A percentile compares a stretch with the other conserved stretches of the same genome.
phyloP scores from a whole-genome alignment of 2,329 filamentous ascomycete genomes.

The Cercospora brassicicola region DNA sequence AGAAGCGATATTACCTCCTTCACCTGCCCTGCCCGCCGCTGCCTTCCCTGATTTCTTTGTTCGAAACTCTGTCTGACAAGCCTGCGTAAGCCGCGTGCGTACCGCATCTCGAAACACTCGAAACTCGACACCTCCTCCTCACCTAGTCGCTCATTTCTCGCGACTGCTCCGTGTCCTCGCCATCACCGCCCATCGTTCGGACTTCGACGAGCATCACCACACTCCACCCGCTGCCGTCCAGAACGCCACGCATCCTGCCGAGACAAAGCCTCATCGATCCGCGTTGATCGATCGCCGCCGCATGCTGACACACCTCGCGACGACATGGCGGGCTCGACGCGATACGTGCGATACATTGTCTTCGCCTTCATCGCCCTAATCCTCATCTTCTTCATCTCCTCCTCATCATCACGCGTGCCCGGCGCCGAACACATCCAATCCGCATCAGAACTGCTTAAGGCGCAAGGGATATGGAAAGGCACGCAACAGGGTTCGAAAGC shows the following conservation, averaged over 20 bases:
- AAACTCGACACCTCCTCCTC: not conserved
- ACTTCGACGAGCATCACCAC: not conserved
- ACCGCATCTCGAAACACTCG: not conserved
- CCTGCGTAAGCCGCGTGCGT: not conserved
- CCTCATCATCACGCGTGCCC: slow-evolving; percentile 49
- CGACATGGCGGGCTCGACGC: slow-evolving; percentile 67
- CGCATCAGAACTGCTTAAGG: slow-evolving; percentile 40
- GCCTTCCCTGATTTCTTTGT: not conserved
- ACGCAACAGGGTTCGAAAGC: slow-evolving; percentile 13
- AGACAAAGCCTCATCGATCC: not conserved
- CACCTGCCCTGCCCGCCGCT: not conserved
- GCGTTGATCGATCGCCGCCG: not conserved
- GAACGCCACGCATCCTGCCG: not conserved
- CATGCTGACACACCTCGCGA: slow-evolving; percentile 10
- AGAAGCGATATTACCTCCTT: not conserved
- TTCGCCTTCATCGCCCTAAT: slow-evolving; percentile 79
- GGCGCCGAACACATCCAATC: slow-evolving; percentile 39
- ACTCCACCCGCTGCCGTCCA: not conserved
- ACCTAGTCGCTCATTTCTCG: slow-evolving; percentile 4
- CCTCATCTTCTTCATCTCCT: slow-evolving; percentile 80
- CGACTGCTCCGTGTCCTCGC: not conserved
- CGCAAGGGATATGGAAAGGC: slow-evolving; percentile 36
- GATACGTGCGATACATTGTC: slow-evolving; percentile 71
- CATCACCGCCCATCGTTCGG: not conserved
- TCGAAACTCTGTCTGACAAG: not conserved